Conservation (phyloP, 306 rosid species). For the Cercis canadensis region DNA sequence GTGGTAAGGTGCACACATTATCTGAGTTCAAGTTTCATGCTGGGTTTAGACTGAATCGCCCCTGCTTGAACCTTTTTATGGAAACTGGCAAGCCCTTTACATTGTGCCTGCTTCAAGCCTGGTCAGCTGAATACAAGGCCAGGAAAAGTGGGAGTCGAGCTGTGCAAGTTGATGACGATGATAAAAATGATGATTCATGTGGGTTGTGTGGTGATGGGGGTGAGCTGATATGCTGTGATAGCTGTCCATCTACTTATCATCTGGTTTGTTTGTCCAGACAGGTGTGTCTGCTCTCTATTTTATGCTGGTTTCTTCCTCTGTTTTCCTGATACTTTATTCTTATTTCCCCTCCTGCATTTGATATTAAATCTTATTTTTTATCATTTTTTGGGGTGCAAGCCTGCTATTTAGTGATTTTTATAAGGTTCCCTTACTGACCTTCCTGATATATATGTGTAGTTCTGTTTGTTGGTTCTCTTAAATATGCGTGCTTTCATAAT, state of each 20-base stretch:
- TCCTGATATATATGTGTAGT: neutral
- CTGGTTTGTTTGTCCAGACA: slow-evolving; percentile 79
- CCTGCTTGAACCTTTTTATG: slow-evolving; percentile 90
- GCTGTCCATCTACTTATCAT: slow-evolving; percentile 95
- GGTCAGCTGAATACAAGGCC: slow-evolving; percentile 93
- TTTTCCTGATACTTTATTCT: slow-evolving; percentile 18
- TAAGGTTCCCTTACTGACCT: neutral
- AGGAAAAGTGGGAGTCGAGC: slow-evolving; percentile 66
- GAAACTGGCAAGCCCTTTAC: slow-evolving; percentile 88
- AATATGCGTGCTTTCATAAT: slow-evolving; percentile 7
- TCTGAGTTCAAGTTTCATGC: slow-evolving; percentile 86
- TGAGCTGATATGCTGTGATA: slow-evolving; percentile 93
- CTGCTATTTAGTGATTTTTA: slow-evolving; percentile 28
- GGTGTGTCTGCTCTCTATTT: slow-evolving; percentile 60
- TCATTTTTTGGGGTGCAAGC: slow-evolving; percentile 12
- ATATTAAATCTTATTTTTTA: neutral
- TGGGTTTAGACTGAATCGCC: slow-evolving; percentile 81
- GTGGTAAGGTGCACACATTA: slow-evolving; percentile 64
- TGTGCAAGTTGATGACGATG: slow-evolving; percentile 63
- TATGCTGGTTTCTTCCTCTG: slow-evolving; percentile 38
- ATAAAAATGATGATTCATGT: slow-evolving; percentile 91
- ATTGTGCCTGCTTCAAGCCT: slow-evolving; percentile 96
- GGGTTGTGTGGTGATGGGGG: slow-evolving; percentile 98
- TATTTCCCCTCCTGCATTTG: neutral
- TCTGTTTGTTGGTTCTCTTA: neutral